These are phyloP conservation scores for Acanthamoeba rhysodes DNA, from an alignment of 208 protist species.

Conservation along the genomic window DNA sequence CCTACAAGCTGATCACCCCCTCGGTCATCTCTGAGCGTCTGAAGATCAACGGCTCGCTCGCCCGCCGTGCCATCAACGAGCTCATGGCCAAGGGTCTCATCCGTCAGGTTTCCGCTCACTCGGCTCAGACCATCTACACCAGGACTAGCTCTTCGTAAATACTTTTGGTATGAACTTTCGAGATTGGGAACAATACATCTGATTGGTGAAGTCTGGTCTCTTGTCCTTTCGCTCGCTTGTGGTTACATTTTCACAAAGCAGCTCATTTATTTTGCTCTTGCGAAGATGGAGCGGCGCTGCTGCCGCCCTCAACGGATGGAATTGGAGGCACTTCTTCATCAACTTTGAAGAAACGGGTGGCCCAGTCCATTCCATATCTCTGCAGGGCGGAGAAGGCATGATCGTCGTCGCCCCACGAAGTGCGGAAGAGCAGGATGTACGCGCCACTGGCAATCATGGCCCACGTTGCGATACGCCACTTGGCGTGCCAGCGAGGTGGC, in stretches of 20 bases:
- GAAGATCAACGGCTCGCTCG: conserved; percentile 89
- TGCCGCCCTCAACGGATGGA: neutral
- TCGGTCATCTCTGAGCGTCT: conserved; percentile 90
- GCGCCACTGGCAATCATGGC: neutral
- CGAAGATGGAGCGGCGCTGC: neutral
- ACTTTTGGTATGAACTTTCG: neutral
- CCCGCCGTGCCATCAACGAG: conserved; percentile 88
- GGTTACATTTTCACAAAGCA: no score
- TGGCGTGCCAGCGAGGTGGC: conserved; percentile 17
- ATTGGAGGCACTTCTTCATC: conserved; percentile 2
- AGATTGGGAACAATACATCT: conserved; percentile 42
- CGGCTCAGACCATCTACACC: conserved; percentile 89
- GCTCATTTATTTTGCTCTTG: neutral
- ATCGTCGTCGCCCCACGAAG: conserved; percentile 32
- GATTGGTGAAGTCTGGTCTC: neutral
- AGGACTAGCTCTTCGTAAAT: conserved; percentile 75
- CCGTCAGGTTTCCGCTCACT: conserved; percentile 84
- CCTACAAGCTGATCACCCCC: conserved; percentile 91
- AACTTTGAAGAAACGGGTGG: neutral
- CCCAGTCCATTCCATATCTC: neutral
- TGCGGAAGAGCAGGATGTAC: conserved; percentile 53
- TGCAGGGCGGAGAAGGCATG: conserved; percentile 9
- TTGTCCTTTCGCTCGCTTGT: neutral
- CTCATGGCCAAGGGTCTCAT: conserved; percentile 89
- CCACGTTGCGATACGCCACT: neutral